These are phyloP conservation scores for Lipomyces orientalis DNA, from an alignment of 805 yeast species.

Conservation along the genomic window DNA sequence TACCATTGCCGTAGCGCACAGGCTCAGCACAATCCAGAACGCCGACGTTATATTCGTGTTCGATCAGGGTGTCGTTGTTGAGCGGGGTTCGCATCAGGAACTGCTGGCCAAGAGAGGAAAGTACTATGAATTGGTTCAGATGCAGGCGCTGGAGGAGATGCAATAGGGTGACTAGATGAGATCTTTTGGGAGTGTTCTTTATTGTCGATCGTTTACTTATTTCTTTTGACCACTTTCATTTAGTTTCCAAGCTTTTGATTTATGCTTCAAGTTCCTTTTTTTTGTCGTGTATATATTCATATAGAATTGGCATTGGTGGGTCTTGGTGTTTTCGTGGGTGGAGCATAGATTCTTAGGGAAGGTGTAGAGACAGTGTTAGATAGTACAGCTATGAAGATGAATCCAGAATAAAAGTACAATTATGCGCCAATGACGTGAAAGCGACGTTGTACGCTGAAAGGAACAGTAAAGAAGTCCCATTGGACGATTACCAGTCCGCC, in stretches of 20 bases:
- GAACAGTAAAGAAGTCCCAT: too few relatives aligned
- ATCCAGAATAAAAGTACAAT: background rate
- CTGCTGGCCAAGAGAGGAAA: constrained; percentile 48
- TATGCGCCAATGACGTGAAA: too few relatives aligned
- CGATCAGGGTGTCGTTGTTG: constrained; percentile 60
- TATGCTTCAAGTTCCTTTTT: background rate
- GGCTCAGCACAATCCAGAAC: constrained; percentile 64
- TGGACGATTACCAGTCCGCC: too few relatives aligned
- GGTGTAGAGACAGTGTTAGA: background rate
- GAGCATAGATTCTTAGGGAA: background rate
- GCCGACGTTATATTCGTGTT: constrained; percentile 61
- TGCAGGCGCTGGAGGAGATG: constrained; percentile 53
- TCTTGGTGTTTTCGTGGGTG: background rate
- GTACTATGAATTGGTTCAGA: constrained; percentile 50
- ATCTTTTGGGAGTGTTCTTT: background rate
- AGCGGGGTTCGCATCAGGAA: constrained; percentile 55
- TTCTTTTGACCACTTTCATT: background rate
- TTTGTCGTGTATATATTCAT: background rate
- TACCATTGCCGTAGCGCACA: constrained; percentile 75
- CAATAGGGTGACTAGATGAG: constrained; percentile 34
- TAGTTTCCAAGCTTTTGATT: background rate
- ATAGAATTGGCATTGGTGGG: background rate
- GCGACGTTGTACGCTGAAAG: too few relatives aligned
- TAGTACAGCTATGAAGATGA: background rate
- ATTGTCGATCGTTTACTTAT: background rate